Conservation (phyloP, 164 flowering plant species). For the Vitis riparia region DNA sequence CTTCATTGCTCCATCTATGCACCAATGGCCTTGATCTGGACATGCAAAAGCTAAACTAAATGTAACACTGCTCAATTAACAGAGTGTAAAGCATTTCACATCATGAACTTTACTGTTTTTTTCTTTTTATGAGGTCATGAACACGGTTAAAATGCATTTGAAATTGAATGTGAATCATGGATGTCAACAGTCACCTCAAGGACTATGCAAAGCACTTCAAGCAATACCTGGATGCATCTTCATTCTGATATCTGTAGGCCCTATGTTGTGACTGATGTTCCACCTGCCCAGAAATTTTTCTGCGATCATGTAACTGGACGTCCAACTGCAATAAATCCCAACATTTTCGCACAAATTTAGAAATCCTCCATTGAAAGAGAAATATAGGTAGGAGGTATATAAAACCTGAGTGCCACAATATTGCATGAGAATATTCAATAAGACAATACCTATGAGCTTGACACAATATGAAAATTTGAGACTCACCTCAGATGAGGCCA, state of each 20-base stretch:
- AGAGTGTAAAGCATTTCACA: background rate
- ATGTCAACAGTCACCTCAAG: too few relatives aligned
- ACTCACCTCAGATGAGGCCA: conserved; percentile 78
- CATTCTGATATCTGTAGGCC: conserved; percentile 17
- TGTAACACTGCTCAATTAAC: conserved; percentile 7
- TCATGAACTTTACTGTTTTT: background rate
- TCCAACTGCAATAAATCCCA: conserved; percentile 54
- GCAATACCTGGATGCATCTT: conserved; percentile 27
- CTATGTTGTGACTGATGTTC: conserved; percentile 17
- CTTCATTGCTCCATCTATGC: conserved; percentile 62
- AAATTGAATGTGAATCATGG: background rate
- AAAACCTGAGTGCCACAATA: background rate
- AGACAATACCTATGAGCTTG: background rate
- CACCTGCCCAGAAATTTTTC: conserved; percentile 62
- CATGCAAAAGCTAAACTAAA: conserved; percentile 12
- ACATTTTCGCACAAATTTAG: conserved; percentile 3
- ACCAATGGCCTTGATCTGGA: conserved; percentile 25
- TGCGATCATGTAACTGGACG: conserved; percentile 57
- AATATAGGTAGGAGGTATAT: background rate
- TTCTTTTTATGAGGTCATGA: background rate
- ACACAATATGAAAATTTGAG: background rate
- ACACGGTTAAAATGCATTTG: background rate
- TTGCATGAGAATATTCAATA: background rate
- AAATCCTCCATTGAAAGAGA: background rate
- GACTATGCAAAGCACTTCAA: background rate